Percentiles rank a stretch among this genome's conserved stretches.
Evolutionary conservation across 805 yeast genomes (phyloP).

Genomic region (Pichia heedii): DNA sequence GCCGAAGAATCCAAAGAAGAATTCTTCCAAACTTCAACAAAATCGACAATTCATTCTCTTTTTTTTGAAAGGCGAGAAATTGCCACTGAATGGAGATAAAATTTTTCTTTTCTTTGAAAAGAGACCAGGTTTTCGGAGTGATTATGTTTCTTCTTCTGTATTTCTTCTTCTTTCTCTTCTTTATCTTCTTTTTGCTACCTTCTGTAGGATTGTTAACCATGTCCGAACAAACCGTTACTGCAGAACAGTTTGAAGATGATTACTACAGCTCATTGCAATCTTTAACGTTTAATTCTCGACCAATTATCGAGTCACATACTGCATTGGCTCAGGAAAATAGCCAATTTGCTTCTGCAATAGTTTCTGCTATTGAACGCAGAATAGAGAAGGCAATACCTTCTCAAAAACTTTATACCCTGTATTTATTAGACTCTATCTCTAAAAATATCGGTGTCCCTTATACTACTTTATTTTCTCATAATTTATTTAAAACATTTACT

Average conservation of each 20-base stretch:
- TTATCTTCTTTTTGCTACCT: not conserved
- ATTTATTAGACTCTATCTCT: conserved; percentile 82
- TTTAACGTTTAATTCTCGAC: conserved; percentile 80
- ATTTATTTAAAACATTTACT: conserved; percentile 60
- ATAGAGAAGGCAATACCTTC: conserved; percentile 71
- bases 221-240: conserved; percentile 1
- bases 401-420: conserved; percentile 76
- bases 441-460: conserved; percentile 89
- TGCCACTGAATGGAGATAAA: not conserved
- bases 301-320: conserved; percentile 80
- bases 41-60: not conserved
- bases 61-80: not conserved
- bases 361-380: conserved; percentile 65
- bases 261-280: conserved; percentile 64
- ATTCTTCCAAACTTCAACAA: too few species aligned
- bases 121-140: too few species aligned
- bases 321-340: conserved; percentile 79
- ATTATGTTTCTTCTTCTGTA: not conserved
- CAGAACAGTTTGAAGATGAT: conserved; percentile 38
- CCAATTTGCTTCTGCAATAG: conserved; percentile 66
- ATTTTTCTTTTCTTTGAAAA: too few species aligned
- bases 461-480: conserved; percentile 64
- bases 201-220: not conserved
- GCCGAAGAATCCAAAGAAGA: too few species aligned
- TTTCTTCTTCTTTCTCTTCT: not conserved